Percentiles rank a stretch among this genome's conserved stretches.
Evolutionary conservation across 768 basidiomycete species (phyloP).

Genomic region (Agrocybe pediades): DNA sequence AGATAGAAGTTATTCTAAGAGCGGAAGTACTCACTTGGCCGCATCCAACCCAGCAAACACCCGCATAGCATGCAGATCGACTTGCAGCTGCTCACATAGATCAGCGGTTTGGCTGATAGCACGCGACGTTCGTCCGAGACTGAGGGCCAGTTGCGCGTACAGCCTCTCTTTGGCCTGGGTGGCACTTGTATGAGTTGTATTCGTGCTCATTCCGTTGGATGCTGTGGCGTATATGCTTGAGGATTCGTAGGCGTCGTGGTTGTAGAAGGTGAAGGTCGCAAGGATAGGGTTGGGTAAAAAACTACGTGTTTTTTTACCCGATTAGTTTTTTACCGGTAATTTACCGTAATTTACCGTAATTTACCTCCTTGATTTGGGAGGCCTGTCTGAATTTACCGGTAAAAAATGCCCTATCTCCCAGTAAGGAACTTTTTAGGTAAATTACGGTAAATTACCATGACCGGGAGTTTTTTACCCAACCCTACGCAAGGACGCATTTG

Average conservation of each 20-base stretch:
- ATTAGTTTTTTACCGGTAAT: too few species aligned
- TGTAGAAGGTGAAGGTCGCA: not conserved
- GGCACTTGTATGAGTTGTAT: constrained; percentile 52
- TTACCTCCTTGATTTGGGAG: too few species aligned
- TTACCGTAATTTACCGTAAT: too few species aligned
- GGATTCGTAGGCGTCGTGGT: not conserved
- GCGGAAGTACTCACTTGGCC: constrained; percentile 62
- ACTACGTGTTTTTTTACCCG: too few species aligned
- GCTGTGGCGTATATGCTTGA: not conserved
- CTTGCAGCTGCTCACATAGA: constrained; percentile 74
- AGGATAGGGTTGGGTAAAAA: too few species aligned
- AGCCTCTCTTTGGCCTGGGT: constrained; percentile 81
- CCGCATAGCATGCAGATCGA: constrained; percentile 77
- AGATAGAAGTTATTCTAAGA: not conserved
- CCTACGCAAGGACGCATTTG: too few species aligned
- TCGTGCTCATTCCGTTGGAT: constrained; percentile 19
- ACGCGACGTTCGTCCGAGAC: constrained; percentile 65
- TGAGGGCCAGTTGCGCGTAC: constrained; percentile 74
- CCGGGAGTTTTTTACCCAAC: too few species aligned
- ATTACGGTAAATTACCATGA: too few species aligned
- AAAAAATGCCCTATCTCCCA: too few species aligned
- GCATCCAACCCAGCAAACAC: constrained; percentile 79
- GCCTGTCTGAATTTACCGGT: too few species aligned
- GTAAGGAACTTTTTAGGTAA: too few species aligned
- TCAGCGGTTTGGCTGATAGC: constrained; percentile 74